Evolutionary conservation across 176 grass and related monocot species (phyloP), one percentile per base, ranked within the genome.

Genomic region (Metroxylon sagu): DNA sequence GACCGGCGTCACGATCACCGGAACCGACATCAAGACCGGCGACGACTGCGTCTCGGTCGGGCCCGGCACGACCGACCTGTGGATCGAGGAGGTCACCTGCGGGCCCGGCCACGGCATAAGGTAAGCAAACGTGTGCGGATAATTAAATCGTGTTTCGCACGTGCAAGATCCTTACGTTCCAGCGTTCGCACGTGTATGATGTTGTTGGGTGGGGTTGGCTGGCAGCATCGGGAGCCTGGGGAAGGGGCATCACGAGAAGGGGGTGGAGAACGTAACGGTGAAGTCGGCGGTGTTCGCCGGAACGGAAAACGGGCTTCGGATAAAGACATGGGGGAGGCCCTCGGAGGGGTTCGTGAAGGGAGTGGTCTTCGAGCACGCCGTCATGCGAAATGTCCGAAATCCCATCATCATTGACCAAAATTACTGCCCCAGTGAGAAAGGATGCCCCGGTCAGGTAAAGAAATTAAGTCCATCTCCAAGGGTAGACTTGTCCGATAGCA

Each of bases 21-120:
- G 77, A 54, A 73, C 84, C 52, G 50, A 52, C 26, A 83, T 97
- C 73, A 68, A 74, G 69, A 97, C 87, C 48, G 93, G 93, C 28
- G 93, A 97, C 48, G 93, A 88, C 82, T 97, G 87, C 87, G 54
- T 97, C n/a, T 97, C 93, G 14, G 17, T 97, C 65, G 93, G 93
- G 0, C 93, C 93, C 0, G 87, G 84, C 29, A 88, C 80, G 50
- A 76, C 83, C 0, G 56, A 97, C 72, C 68, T 97, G 30, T 97
- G 87, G 93, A 90, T 92, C 65, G 93, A 97, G 72, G 58, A 73
- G 14, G 87, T 97, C 55, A 23, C 66, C 6, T 97, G 93, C 64
- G 93, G 93, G 16, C 93, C 93, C 1, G 93, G 93, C 2, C 93
- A 97, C 25, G 93, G 93, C 50, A 97, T 97, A 50, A 97, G 92